Evolutionary conservation across 331 rosid species (phyloP).

Genomic region (Telfairia occidentalis): DNA sequence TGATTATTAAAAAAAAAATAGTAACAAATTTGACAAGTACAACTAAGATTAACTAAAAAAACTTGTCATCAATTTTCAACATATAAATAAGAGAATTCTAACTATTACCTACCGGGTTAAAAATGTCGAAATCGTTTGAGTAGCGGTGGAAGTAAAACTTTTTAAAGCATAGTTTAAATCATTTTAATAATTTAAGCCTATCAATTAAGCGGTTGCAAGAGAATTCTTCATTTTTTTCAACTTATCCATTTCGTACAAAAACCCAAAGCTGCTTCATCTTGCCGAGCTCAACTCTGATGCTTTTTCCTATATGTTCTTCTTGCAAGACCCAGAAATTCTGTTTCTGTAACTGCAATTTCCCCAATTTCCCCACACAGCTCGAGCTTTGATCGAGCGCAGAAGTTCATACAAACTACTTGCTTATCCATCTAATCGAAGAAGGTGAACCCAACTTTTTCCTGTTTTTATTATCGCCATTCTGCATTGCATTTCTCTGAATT

Average conservation of each 20-base stretch:
- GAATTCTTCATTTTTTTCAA: background rate
- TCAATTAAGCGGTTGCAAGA: background rate
- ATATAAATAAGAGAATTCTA: too few species aligned
- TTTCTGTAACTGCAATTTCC: background rate
- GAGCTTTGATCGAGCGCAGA: background rate
- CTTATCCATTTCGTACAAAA: conserved; percentile 1
- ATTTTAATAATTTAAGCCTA: too few species aligned
- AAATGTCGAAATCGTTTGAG: too few species aligned
- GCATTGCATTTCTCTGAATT: background rate
- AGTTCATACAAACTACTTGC: background rate
- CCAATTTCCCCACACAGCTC: background rate
- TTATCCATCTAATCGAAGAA: background rate
- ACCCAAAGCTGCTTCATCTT: background rate
- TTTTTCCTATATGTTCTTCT: background rate
- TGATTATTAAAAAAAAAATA: too few species aligned
- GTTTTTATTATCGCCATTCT: background rate
- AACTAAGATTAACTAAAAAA: too few species aligned
- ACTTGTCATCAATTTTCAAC: too few species aligned
- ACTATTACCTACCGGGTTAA: too few species aligned
- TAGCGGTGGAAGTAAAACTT: too few species aligned
- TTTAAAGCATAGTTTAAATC: too few species aligned
- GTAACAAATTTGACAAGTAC: too few species aligned
- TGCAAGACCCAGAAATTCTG: background rate
- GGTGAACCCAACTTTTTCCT: background rate
- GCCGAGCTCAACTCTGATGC: background rate